Conservation (phyloP, 495 filamentous ascomycete species). For the Clavariopsis aquatica region DNA sequence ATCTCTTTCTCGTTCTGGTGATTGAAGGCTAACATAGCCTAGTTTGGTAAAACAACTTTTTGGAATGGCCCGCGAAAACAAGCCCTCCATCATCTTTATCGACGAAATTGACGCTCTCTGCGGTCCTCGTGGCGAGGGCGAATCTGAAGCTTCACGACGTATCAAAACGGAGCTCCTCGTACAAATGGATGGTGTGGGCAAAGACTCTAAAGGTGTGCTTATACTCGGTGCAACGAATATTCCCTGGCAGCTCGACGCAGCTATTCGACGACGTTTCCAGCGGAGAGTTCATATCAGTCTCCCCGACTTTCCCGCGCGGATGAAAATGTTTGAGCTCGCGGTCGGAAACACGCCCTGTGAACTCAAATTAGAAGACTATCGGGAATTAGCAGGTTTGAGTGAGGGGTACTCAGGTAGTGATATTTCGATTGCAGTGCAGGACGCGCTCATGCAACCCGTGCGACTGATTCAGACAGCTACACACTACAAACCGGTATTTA, state of each 20-base stretch:
- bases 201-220: slow-evolving; percentile 87
- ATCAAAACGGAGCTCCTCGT: slow-evolving; percentile 99
- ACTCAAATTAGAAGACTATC: slow-evolving; percentile 74
- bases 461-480: slow-evolving; percentile 97
- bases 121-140: slow-evolving; percentile 93
- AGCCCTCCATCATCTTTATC: slow-evolving; percentile 98
- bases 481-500: slow-evolving; percentile 88
- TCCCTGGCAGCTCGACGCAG: slow-evolving; percentile 98
- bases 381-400: slow-evolving; percentile 72
- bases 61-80: slow-evolving; percentile 97
- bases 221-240: slow-evolving; percentile 98
- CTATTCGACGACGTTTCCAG: slow-evolving; percentile 95
- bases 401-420: slow-evolving; percentile 96
- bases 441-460: slow-evolving; percentile 97
- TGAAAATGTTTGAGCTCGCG: slow-evolving; percentile 95
- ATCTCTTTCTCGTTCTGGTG: not conserved
- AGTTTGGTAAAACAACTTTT: slow-evolving; percentile 97
- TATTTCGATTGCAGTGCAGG: slow-evolving; percentile 94
- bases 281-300: slow-evolving; percentile 91
- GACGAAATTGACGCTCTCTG: slow-evolving; percentile 98
- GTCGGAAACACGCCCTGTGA: slow-evolving; percentile 90
- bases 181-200: slow-evolving; percentile 98
- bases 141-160: slow-evolving; percentile 92
- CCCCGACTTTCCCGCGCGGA: slow-evolving; percentile 83
- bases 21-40: slow-evolving; percentile 17